phyloP scores from a whole-genome alignment of 306 rosid species.

The Vachellia collinsii region DNA sequence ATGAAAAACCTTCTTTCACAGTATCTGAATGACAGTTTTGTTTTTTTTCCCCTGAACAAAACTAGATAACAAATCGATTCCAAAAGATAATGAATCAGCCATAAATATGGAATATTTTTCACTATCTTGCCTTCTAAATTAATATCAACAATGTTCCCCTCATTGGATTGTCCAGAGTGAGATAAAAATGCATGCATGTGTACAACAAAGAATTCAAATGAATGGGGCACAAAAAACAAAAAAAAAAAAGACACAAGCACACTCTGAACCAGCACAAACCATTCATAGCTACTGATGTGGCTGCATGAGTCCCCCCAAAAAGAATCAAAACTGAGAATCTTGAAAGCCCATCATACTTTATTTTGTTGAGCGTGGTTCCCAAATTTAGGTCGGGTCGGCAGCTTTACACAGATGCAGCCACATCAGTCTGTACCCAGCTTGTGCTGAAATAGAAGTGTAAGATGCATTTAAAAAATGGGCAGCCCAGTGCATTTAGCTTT shows the following conservation, averaged over 20 bases:
- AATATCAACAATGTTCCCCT: slow-evolving; percentile 21
- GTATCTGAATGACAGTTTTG: neutral
- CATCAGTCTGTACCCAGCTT: neutral
- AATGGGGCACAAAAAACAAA: slow-evolving; percentile 33
- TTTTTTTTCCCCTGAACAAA: neutral
- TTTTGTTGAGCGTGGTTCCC: neutral
- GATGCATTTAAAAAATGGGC: neutral
- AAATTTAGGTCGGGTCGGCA: neutral
- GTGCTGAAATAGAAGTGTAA: neutral
- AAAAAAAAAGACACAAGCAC: neutral
- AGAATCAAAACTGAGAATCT: neutral
- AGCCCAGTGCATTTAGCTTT: too few relatives aligned
- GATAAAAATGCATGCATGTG: slow-evolving; percentile 35
- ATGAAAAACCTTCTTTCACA: neutral
- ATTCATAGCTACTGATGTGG: neutral
- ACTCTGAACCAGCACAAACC: neutral
- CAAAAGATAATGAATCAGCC: neutral
- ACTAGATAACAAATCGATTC: neutral
- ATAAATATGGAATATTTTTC: neutral
- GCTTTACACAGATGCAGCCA: slow-evolving; percentile 8
- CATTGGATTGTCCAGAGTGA: slow-evolving; percentile 2
- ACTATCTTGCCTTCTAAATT: slow-evolving; percentile 25
- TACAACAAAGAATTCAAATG: slow-evolving; percentile 38
- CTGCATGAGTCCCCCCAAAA: neutral
- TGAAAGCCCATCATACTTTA: neutral